Percentiles rank a stretch among this genome's conserved stretches.
Conservation (phyloP, 75 land plant species). For the Selaginella moellendorffii region DNA sequence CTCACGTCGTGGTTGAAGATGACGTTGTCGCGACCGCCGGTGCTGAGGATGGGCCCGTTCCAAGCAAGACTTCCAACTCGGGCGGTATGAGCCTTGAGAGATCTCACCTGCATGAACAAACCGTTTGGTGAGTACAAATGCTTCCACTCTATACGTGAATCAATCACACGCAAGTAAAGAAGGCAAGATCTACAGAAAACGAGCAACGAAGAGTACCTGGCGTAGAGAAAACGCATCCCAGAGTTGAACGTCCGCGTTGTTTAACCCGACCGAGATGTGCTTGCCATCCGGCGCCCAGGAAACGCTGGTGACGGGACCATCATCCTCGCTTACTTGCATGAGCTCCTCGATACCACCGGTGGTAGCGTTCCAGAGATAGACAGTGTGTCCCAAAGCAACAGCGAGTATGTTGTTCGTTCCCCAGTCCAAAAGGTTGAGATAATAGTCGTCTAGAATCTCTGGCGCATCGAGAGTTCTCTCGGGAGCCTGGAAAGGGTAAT, state of each 20-base stretch:
- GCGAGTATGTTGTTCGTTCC: conserved; percentile 50
- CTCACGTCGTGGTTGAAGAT: conserved; percentile 80
- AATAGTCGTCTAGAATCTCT: no score
- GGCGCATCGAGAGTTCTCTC: no score
- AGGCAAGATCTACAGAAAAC: not conserved
- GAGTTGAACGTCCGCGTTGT: conserved; percentile 55
- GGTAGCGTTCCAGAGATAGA: no score
- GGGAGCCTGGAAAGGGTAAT: conserved; percentile 52
- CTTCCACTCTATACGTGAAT: conserved; percentile 11
- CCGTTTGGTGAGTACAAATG: not conserved
- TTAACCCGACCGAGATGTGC: conserved; percentile 62
- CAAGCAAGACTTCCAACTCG: conserved; percentile 60
- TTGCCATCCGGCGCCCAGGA: conserved; percentile 78
- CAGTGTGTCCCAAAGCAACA: conserved; percentile 54
- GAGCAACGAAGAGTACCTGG: conserved; percentile 20
- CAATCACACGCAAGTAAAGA: no score
- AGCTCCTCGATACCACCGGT: conserved; percentile 50
- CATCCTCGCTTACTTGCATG: conserved; percentile 45
- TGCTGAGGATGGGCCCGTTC: no score
- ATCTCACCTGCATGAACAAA: conserved; percentile 18
- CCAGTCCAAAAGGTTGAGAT: conserved; percentile 87
- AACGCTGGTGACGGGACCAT: conserved; percentile 72
- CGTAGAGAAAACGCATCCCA: conserved; percentile 46
- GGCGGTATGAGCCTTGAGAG: conserved; percentile 45
- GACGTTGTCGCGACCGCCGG: no score